Evolutionary conservation across 2,329 filamentous ascomycete genomes (phyloP).

Genomic region (Stylonectria norvegica): DNA sequence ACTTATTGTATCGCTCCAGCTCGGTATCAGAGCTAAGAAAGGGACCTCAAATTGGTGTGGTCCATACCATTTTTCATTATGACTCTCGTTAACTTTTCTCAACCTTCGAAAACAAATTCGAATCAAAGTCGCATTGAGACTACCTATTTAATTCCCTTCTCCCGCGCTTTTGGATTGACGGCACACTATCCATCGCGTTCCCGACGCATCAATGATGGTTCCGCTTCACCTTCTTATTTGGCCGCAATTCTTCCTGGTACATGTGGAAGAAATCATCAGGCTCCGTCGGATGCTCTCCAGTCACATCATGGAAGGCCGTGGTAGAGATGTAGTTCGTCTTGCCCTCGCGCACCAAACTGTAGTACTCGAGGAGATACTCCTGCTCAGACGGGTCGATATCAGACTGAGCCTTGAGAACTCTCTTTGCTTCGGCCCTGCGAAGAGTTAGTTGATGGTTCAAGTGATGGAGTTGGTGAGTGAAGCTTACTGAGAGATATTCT

Average conservation of each 20-base stretch:
- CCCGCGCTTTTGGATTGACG: no score
- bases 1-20: no score
- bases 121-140: no score
- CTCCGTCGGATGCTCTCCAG: constrained; percentile 43
- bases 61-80: no score
- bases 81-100: no score
- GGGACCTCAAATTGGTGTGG: no score
- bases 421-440: constrained; percentile 3
- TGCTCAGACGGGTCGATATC: constrained; percentile 37
- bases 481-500: constrained; percentile 16
- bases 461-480: background rate
- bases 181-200: no score
- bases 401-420: constrained; percentile 4
- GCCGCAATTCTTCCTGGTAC: constrained; percentile 31
- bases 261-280: constrained; percentile 47
- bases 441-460: background rate
- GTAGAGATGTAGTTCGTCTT: constrained; percentile 54
- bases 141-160: no score
- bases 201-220: no score
- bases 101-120: no score
- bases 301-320: constrained; percentile 47
- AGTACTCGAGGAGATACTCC: constrained; percentile 50
- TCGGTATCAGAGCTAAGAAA: no score
- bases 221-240: constrained; percentile 14
- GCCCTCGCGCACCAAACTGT: constrained; percentile 49